phyloP scores from a whole-genome alignment of 2,329 filamentous ascomycete species.

The Dothistroma septosporum region DNA sequence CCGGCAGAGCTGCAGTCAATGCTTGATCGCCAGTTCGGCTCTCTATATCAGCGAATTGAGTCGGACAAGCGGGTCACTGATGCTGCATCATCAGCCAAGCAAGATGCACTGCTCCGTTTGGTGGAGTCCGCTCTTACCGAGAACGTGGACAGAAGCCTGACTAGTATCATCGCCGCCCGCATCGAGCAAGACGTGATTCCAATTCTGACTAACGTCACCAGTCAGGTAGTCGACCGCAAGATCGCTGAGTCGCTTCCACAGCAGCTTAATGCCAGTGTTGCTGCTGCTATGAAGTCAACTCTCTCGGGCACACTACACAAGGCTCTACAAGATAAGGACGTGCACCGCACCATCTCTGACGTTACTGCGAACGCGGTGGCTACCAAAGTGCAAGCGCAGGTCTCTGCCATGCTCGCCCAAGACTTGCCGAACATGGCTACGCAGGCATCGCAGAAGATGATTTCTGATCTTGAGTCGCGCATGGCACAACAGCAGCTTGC shows the following conservation, averaged over 20 bases:
- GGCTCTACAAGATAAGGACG: conserved; percentile 68
- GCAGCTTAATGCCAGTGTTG: conserved; percentile 61
- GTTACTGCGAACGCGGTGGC: conserved; percentile 64
- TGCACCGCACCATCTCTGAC: conserved; percentile 69
- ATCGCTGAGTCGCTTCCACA: conserved; percentile 64
- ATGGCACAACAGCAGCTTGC: conserved; percentile 51
- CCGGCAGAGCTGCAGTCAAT: conserved; percentile 16
- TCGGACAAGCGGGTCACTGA: conserved; percentile 66
- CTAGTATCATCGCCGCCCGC: conserved; percentile 69
- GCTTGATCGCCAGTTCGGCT: conserved; percentile 49
- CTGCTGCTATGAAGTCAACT: conserved; percentile 67
- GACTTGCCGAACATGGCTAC: conserved; percentile 29
- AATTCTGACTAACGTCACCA: conserved; percentile 63
- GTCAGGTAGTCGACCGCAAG: conserved; percentile 66
- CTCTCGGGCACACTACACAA: conserved; percentile 65
- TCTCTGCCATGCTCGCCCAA: conserved; percentile 57
- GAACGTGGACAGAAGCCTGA: conserved; percentile 71
- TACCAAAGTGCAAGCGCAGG: conserved; percentile 64
- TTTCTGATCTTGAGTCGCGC: conserved; percentile 63
- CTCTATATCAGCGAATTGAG: conserved; percentile 58
- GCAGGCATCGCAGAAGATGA: conserved; percentile 61
- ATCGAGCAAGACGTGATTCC: conserved; percentile 75
- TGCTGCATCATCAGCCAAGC: conserved; percentile 60
- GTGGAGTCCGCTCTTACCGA: conserved; percentile 65
- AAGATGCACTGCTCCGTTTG: conserved; percentile 64